Percentiles rank a stretch among this genome's conserved stretches.
phyloP scores from a whole-genome alignment of 2,329 filamentous ascomycete genomes.

The Paracoccidioides lutzii region DNA sequence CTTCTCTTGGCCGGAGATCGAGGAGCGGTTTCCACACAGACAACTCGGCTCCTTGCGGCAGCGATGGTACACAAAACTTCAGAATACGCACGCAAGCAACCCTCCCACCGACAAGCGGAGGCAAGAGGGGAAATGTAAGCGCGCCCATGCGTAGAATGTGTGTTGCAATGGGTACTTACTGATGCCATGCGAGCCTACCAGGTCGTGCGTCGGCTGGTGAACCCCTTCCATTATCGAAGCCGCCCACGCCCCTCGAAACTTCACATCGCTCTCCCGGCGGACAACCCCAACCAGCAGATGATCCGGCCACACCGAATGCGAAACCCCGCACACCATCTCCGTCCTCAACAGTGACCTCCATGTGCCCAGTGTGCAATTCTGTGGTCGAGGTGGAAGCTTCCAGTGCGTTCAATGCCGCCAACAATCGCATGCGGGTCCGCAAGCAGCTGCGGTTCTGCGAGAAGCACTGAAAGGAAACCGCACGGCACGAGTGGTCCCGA shows the following conservation, averaged over 20 bases:
- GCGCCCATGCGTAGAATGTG: neutral
- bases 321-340: neutral
- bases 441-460: too few species aligned
- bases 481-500: neutral
- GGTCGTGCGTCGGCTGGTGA: neutral
- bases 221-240: neutral
- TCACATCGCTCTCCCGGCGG: neutral
- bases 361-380: neutral
- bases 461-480: neutral
- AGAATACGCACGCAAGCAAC: neutral
- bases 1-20: neutral
- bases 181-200: neutral
- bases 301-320: neutral
- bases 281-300: neutral
- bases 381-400: too few species aligned
- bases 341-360: neutral
- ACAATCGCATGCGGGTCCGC: too few species aligned
- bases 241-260: neutral
- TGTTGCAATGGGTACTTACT: neutral
- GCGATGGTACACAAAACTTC: neutral
- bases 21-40: neutral
- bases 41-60: conserved; percentile 1
- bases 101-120: neutral
- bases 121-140: neutral
- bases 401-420: too few species aligned